Evolutionary conservation across 1,139 yeast genomes (phyloP), one percentile per base, ranked within the genome.

Genomic region (Wickerhamomyces sp.): DNA sequence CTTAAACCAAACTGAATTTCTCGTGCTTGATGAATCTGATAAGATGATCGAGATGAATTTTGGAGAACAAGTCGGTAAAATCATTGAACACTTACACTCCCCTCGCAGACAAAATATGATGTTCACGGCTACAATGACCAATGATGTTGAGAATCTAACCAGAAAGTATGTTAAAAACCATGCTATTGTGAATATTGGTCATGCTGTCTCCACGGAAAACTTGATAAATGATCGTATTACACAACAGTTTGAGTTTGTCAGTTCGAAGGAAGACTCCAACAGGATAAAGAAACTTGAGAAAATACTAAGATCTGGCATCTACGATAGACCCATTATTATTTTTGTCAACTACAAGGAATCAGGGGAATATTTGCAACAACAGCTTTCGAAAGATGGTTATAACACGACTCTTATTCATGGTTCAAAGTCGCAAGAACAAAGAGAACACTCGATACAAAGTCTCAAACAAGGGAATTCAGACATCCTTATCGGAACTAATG

Each of bases 11-110:
- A 77, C 95, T 45, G 70, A 71, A 42, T 84, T 78, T 46, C 63
- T 89, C 14, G 79, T 86, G 2, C 69, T 88, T 67, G 97, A 89
- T 62, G 97, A 89, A 59, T 96, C 96, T 2, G 97, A 89, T 57
- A 68, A 88, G 51, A 89, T 89, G 96, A 80, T 91, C 29, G 96
- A 89, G 55, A 70, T 89, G 74, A 97, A 97, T 3, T 89, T 91
- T 57, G 96, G 88, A 51, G 84, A 76, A 32, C 87, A 87, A 45
- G 71, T 91, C 30, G 72, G 70, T 24, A 64, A 68, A 20, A 74
- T 91, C 15, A 59, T 34, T 21, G 49, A 38, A 16, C 52, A 26
- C 41, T 48, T 41, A 26, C 58, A 61, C 54, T 37, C 28, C 10
- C 27, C 41, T 37, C 42, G 40, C 46, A 46, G 74, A 40, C 74